Evolutionary conservation across 805 yeast species (phyloP).

Genomic region (Zygosaccharomyces bisporus): DNA sequence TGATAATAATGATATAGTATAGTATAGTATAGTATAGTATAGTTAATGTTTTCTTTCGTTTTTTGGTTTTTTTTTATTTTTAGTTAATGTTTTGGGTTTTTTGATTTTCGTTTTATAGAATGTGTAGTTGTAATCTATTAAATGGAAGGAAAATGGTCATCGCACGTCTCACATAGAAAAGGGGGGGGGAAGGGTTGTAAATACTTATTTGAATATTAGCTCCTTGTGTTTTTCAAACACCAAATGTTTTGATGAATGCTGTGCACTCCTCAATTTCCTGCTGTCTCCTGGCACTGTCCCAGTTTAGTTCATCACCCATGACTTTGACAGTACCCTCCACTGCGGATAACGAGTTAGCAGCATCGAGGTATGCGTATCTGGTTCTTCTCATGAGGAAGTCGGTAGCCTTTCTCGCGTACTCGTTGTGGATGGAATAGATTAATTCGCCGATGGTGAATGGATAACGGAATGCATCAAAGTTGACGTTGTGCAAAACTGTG

Average conservation of each 20-base stretch:
- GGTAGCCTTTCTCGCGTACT: conserved; percentile 80
- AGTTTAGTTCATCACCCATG: conserved; percentile 73
- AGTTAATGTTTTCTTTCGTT: background rate
- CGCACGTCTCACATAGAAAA: background rate
- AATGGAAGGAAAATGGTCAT: background rate
- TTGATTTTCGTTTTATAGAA: background rate
- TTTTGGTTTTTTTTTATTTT: background rate
- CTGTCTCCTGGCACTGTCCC: conserved; percentile 60
- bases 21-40: background rate
- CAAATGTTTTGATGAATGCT: conserved; percentile 62
- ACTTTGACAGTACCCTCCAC: conserved; percentile 82
- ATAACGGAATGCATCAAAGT: conserved; percentile 50
- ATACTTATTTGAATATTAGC: background rate
- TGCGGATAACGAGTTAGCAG: conserved; percentile 73
- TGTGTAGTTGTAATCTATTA: background rate
- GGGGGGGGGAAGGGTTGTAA: too few species aligned
- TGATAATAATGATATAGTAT: background rate
- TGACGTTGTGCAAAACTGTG: conserved; percentile 21
- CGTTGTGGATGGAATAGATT: conserved; percentile 73
- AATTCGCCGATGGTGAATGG: conserved; percentile 92
- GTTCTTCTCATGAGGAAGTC: conserved; percentile 93
- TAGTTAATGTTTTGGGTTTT: background rate
- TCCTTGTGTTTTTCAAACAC: conserved; percentile 33
- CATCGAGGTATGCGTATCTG: conserved; percentile 86
- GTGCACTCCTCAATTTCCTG: conserved; percentile 49